phyloP scores from a whole-genome alignment of 768 basidiomycete genomes.

The Agaricus sinodeliciosus region DNA sequence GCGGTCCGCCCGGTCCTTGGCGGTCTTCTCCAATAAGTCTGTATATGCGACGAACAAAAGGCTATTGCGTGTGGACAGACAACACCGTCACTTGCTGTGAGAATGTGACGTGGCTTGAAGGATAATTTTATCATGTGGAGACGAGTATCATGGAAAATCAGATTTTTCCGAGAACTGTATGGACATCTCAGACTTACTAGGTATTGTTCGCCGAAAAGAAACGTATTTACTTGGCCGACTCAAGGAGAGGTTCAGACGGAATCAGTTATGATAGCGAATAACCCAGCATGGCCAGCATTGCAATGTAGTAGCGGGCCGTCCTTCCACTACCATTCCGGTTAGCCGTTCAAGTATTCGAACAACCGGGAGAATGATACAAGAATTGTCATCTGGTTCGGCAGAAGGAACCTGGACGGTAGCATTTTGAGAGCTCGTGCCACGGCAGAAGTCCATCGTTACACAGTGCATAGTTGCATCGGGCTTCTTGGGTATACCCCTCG shows the following conservation, averaged over 20 bases:
- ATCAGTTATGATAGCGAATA: background rate
- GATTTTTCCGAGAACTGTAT: slow-evolving; percentile 4
- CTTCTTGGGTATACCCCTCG: background rate
- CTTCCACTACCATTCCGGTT: background rate
- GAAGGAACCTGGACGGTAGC: slow-evolving; percentile 2
- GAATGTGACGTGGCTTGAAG: background rate
- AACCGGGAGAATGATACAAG: background rate
- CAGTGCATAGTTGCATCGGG: background rate
- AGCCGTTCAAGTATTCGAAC: background rate
- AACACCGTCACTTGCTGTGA: background rate
- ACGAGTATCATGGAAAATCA: slow-evolving; percentile 6
- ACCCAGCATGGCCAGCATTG: background rate
- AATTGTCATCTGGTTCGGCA: background rate
- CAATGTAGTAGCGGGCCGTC: background rate
- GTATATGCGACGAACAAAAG: background rate
- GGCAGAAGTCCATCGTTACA: background rate
- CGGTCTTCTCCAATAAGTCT: background rate
- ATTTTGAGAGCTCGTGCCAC: background rate
- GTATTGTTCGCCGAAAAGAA: too few species aligned
- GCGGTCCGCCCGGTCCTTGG: slow-evolving; percentile 10
- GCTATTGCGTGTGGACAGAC: background rate
- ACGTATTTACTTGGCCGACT: too few species aligned
- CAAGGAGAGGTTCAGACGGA: too few species aligned
- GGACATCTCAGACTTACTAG: too few species aligned
- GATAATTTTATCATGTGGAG: slow-evolving; percentile 4